Base-by-base conservation (phyloP, 2,329 filamentous ascomycete species). In the Cytospora chrysosperma region DNA sequence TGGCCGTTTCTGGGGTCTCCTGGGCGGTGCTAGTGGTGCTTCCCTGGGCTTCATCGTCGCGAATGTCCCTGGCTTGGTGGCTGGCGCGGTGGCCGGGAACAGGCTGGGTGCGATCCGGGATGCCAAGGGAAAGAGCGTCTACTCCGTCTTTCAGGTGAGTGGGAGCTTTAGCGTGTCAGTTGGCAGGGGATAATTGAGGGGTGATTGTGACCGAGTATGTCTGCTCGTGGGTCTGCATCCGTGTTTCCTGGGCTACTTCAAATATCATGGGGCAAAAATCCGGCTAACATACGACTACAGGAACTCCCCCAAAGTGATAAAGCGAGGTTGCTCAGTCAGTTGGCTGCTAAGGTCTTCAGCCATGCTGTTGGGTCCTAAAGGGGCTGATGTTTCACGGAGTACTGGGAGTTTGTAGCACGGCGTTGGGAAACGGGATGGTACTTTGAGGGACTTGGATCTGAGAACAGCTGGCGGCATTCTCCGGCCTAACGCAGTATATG, bases 41-140 rank as follows among this genome's bases (percentile, higher is more conserved):
- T 91, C 92, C 3, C 84, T 99, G 75, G 95, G 95, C 0, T 98
- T 98, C 75, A 99, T 99, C 69, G 85, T 98, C 28, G 95, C 89
- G 30, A 98, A 98, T 74, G 86, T 97, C 56, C 91, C 94, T 0
- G 95, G 95, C 0, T 84, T 94, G 71, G 76, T 98, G 43, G 94
- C 94, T 0, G 95, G 95, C 3, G 92, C 92, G 2, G 93, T 97
- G 2, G 94, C 93, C 0, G 95, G 95, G 13, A 98, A 97, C 77
- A 80, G 93, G 58, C 78, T 98, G n/a, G 95, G 95, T 0, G 91
- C 92, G 8, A 86, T 99, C 24, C 83, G 95, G 62, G 95, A 99
- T 77, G 87, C 90, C 34, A 93, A 88, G 77, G 93, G 93, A 26
- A 98, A 97, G 87, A 96, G 92, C 73, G 95, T 99, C 7, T 98